Conservation (phyloP, 1,284 basidiomycete species). For the Trametes pubescens region DNA sequence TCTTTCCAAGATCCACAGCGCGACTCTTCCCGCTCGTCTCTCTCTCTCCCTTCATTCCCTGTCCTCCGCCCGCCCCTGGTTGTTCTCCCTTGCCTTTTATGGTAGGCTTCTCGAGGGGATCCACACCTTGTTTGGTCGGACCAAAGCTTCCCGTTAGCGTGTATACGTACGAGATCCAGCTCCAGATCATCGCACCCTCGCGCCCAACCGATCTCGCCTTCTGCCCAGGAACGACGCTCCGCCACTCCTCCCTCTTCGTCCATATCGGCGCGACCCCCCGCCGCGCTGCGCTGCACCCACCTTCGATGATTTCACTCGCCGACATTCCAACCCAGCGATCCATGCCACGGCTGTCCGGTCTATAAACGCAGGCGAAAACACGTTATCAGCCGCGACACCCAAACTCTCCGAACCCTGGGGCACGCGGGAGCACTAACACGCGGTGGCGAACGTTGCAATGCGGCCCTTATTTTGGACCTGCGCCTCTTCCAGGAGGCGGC, state of each 20-base stretch:
- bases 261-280: not conserved
- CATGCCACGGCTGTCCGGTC: not conserved
- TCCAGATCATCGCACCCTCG: slow-evolving; percentile 7
- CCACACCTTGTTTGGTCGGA: slow-evolving; percentile 19
- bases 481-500: slow-evolving; percentile 3
- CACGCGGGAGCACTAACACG: slow-evolving; percentile 13
- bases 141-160: not conserved
- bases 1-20: slow-evolving; percentile 25
- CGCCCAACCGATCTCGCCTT: slow-evolving; percentile 10
- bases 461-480: slow-evolving; percentile 5
- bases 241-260: not conserved
- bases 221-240: slow-evolving; percentile 14
- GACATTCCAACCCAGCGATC: not conserved
- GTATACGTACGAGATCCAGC: slow-evolving; percentile 21
- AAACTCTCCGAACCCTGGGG: slow-evolving; percentile 9
- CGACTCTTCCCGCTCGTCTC: not conserved
- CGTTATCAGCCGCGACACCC: slow-evolving; percentile 7
- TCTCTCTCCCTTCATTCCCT: not conserved
- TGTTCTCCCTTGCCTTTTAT: slow-evolving; percentile 15
- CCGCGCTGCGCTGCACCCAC: not conserved
- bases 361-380: not conserved
- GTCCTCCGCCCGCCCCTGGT: slow-evolving; percentile 9
- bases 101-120: slow-evolving; percentile 31
- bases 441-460: slow-evolving; percentile 12
- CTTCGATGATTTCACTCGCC: not conserved